Percentiles rank a stretch among this genome's conserved stretches.
These are phyloP conservation scores for Paramecium biaurelia DNA, from an alignment of 73 alveolate species.

Conservation along the genomic window DNA sequence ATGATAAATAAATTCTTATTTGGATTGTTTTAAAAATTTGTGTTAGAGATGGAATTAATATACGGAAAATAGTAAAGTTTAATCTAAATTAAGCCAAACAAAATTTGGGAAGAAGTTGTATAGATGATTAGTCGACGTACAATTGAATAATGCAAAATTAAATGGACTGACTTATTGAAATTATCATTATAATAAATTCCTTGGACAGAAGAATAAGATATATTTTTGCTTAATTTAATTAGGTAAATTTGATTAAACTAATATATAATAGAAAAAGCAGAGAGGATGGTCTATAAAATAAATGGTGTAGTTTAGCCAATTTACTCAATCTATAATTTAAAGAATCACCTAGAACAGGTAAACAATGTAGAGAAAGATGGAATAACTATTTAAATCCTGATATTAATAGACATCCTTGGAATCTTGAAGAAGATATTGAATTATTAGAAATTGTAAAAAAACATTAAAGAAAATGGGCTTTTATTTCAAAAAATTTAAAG, in stretches of 20 bases:
- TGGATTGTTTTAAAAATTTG: slow-evolving; percentile 5
- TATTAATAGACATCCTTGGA: slow-evolving; percentile 83
- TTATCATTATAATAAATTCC: not conserved
- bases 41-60: not conserved
- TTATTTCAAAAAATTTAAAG: slow-evolving; percentile 70
- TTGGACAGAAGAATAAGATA: slow-evolving; percentile 10
- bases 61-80: not conserved
- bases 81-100: not conserved
- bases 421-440: slow-evolving; percentile 78
- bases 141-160: not conserved
- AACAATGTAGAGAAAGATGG: slow-evolving; percentile 95
- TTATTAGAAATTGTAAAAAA: slow-evolving; percentile 74
- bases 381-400: slow-evolving; percentile 86
- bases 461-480: slow-evolving; percentile 86
- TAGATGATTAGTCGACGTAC: slow-evolving; percentile 5
- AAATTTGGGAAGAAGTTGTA: not conserved
- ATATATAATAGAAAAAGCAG: not conserved
- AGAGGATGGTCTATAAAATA: not conserved
- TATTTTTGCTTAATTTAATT: not conserved
- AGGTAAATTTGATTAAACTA: not conserved
- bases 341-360: slow-evolving; percentile 71
- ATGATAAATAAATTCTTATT: not conserved
- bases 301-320: slow-evolving; percentile 40
- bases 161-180: not conserved
- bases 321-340: not conserved